Evolutionary conservation across 108 stramenopile genomes (phyloP).

Genomic region (Ochromonas danica): DNA sequence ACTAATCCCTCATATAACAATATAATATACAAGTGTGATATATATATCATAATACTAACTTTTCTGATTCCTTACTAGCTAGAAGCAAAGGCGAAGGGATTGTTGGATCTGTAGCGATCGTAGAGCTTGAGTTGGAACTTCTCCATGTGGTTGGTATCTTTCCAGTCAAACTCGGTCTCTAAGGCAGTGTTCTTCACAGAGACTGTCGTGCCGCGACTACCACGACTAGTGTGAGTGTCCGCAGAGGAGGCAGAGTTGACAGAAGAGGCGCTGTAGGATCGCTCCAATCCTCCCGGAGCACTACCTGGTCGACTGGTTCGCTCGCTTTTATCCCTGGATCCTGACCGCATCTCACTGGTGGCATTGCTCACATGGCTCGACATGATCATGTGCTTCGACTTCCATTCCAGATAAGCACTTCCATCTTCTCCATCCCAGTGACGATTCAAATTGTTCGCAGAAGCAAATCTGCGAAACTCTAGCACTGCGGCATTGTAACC

Average conservation of each 20-base stretch:
- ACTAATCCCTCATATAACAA: too few species aligned
- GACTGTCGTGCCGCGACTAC: background rate
- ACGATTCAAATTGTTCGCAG: conserved; percentile 37
- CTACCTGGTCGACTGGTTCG: background rate
- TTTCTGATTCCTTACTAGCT: too few species aligned
- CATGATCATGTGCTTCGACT: background rate
- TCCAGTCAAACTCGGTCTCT: conserved; percentile 1
- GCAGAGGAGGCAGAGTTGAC: background rate
- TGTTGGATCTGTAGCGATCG: background rate
- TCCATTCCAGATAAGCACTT: background rate
- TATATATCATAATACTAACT: too few species aligned
- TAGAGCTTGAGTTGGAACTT: background rate
- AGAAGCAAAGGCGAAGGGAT: too few species aligned
- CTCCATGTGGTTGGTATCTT: background rate
- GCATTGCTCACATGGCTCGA: too few species aligned
- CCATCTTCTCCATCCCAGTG: conserved; percentile 48
- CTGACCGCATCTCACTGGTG: background rate
- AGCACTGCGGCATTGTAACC: conserved; percentile 10
- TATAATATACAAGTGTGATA: too few species aligned
- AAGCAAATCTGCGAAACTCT: conserved; percentile 3
- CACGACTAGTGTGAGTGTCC: background rate
- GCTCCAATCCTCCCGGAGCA: background rate
- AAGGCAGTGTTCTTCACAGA: background rate
- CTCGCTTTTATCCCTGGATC: background rate
- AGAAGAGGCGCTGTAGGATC: background rate